phyloP scores from a whole-genome alignment of 768 basidiomycete genomes.

The Neoboletus brunneissimus region DNA sequence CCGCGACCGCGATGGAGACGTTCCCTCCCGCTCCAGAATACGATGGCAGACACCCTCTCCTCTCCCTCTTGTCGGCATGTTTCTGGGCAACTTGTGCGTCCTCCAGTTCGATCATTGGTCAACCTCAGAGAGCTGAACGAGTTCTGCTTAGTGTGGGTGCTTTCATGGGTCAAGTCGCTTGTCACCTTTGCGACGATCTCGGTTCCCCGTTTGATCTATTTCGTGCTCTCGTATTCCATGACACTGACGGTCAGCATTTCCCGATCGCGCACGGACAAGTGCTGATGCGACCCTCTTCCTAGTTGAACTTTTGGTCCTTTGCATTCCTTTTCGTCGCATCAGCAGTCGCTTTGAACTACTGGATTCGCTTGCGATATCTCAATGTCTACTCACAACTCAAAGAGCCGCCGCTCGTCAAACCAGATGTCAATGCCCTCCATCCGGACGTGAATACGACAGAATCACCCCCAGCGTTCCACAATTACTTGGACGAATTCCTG shows the following conservation, averaged over 20 bases:
- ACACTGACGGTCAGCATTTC: conserved; percentile 67
- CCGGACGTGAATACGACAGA: conserved; percentile 85
- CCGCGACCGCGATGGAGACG: conserved; percentile 27
- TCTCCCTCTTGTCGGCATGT: conserved; percentile 74
- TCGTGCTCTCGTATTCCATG: conserved; percentile 81
- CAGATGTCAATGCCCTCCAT: conserved; percentile 83
- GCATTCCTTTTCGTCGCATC: conserved; percentile 71
- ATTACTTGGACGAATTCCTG: conserved; percentile 95
- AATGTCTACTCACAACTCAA: conserved; percentile 74
- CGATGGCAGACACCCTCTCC: conserved; percentile 61
- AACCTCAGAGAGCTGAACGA: conserved; percentile 1
- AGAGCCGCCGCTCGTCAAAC: conserved; percentile 78
- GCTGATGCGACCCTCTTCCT: conserved; percentile 13
- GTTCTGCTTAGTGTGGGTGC: conserved; percentile 62
- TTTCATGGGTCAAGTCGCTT: conserved; percentile 73
- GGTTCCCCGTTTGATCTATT: conserved; percentile 74
- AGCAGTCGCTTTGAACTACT: conserved; percentile 70
- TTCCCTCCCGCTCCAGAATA: conserved; percentile 16
- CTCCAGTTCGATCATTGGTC: background rate
- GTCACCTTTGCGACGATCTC: conserved; percentile 82
- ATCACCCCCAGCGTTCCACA: conserved; percentile 79
- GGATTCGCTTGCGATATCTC: conserved; percentile 79
- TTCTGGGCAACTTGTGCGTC: conserved; percentile 82
- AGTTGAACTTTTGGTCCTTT: conserved; percentile 93
- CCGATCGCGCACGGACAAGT: background rate